These are phyloP conservation scores for Sporothrix pallida DNA, from an alignment of 2,329 filamentous ascomycete genomes.

Conservation along the genomic window DNA sequence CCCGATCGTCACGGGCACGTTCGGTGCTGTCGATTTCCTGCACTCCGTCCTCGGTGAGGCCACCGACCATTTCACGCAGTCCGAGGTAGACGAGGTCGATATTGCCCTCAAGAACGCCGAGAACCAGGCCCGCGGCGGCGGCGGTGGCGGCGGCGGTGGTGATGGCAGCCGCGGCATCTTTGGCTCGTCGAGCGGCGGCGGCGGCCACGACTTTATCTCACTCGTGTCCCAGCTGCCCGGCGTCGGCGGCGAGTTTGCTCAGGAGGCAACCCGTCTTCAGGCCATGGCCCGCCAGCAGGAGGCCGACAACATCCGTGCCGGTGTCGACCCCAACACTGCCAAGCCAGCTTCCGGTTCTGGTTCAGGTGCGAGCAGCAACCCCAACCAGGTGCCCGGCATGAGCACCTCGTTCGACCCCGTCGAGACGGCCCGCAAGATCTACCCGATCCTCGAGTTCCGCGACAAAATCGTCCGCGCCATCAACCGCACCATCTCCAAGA, in stretches of 20 bases:
- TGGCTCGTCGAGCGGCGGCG: conserved; percentile 47
- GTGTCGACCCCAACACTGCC: conserved; percentile 15
- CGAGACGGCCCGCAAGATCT: conserved; percentile 80
- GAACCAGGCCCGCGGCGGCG: conserved; percentile 48
- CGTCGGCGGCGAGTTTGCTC: conserved; percentile 67
- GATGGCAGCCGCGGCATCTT: conserved; percentile 46
- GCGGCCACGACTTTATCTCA: conserved; percentile 67
- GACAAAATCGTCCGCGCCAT: conserved; percentile 92
- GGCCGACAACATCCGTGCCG: conserved; percentile 55
- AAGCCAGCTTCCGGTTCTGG: conserved; percentile 41
- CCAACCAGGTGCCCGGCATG: conserved; percentile 73
- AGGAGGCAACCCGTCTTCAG: conserved; percentile 69
- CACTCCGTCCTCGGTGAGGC: conserved; percentile 78
- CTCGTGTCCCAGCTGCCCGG: conserved; percentile 78
- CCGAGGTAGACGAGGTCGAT: conserved; percentile 82
- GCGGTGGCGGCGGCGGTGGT: conserved; percentile 40
- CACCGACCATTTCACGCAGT: conserved; percentile 83
- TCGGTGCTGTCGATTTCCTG: conserved; percentile 83
- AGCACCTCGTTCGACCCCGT: conserved; percentile 77
- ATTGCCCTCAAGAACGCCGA: conserved; percentile 73
- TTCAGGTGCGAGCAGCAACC: conserved; percentile 49
- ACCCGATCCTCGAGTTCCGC: conserved; percentile 90
- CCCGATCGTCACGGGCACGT: conserved; percentile 75
- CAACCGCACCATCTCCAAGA: conserved; percentile 83
- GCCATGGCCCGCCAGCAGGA: conserved; percentile 67